phyloP scores from a whole-genome alignment of 352 stramenopile genomes.

The Pythium myriotylum region DNA sequence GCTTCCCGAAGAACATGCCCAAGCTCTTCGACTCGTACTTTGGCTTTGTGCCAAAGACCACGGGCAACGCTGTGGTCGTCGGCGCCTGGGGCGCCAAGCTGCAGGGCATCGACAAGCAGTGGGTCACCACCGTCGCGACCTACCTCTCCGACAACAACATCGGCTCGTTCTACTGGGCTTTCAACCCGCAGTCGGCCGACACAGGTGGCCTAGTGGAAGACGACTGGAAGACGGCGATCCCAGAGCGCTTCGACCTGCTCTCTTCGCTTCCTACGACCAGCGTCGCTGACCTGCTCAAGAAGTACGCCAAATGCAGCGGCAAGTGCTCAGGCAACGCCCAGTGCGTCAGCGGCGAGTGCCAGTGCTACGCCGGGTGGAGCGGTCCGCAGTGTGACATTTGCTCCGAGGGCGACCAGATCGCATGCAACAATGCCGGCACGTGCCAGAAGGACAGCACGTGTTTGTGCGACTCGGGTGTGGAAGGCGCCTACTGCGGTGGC shows the following conservation, averaged over 20 bases:
- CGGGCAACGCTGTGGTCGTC: conserved; percentile 59
- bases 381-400: conserved; percentile 71
- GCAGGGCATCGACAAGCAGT: conserved; percentile 58
- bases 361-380: conserved; percentile 66
- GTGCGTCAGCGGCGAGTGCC: conserved; percentile 48
- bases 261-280: conserved; percentile 40
- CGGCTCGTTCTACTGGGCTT: conserved; percentile 76
- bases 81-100: conserved; percentile 72
- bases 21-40: conserved; percentile 71
- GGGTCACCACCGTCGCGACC: conserved; percentile 46
- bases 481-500: conserved; percentile 60
- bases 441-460: conserved; percentile 69
- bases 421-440: conserved; percentile 54
- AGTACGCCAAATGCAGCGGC: conserved; percentile 40
- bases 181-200: conserved; percentile 77
- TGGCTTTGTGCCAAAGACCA: conserved; percentile 61
- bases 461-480: conserved; percentile 42
- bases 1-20: conserved; percentile 70
- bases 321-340: conserved; percentile 50
- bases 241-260: conserved; percentile 57
- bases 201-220: conserved; percentile 65
- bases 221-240: conserved; percentile 71
- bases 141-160: conserved; percentile 62
- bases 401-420: conserved; percentile 43
- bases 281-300: conserved; percentile 41